Percentiles rank a stretch among this genome's conserved stretches.
These are phyloP conservation scores for Conticribra weissflogii DNA, from an alignment of 108 stramenopile species.

Conservation along the genomic window DNA sequence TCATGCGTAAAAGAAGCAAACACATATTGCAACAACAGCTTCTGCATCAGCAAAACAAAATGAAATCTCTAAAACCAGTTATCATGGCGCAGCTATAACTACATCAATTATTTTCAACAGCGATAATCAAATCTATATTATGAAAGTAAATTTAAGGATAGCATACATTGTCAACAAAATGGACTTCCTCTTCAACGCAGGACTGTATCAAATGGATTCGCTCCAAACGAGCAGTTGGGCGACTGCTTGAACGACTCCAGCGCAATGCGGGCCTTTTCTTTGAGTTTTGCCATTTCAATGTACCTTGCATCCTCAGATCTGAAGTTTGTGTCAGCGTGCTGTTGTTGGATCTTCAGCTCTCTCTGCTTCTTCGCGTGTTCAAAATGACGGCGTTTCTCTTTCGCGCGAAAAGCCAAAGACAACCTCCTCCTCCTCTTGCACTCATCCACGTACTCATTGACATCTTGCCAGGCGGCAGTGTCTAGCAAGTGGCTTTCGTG, in stretches of 20 bases:
- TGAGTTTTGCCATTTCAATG: conserved; percentile 68
- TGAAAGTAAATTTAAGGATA: neutral
- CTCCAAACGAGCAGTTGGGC: conserved; percentile 20
- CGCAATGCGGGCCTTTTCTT: conserved; percentile 69
- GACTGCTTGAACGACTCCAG: conserved; percentile 51
- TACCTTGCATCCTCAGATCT: conserved; percentile 66
- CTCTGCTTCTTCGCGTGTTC: conserved; percentile 54
- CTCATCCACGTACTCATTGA: conserved; percentile 74
- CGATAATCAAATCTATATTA: too few species aligned
- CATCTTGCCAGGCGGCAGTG: conserved; percentile 68
- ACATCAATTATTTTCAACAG: too few species aligned
- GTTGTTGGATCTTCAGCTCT: conserved; percentile 42
- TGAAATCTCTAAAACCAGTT: too few species aligned
- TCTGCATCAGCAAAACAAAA: too few species aligned
- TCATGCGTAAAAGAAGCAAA: too few species aligned
- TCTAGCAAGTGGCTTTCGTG: conserved; percentile 65
- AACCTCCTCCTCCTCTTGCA: conserved; percentile 70
- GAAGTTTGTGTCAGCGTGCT: conserved; percentile 42
- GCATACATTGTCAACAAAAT: neutral
- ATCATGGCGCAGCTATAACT: too few species aligned
- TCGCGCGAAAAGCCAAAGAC: conserved; percentile 81
- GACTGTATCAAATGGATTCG: conserved; percentile 31
- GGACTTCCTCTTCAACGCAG: conserved; percentile 16
- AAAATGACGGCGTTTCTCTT: conserved; percentile 71
- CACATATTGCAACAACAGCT: too few species aligned